phyloP scores from a whole-genome alignment of 257 asterid genomes.

The Solanum sejunctum region DNA sequence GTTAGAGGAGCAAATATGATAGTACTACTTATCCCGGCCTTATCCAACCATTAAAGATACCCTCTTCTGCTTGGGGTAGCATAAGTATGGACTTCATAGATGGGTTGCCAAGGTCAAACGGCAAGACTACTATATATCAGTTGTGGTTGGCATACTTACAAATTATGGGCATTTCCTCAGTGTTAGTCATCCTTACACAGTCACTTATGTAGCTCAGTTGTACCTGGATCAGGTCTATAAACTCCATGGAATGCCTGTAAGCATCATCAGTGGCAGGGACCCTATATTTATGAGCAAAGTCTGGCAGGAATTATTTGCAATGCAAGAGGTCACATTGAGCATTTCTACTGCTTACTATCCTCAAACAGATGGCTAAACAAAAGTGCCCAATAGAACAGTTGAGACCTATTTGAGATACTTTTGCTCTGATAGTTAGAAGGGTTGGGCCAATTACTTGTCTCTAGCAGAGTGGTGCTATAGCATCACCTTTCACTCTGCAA shows the following conservation, averaged over 20 bases:
- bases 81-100: neutral
- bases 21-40: neutral
- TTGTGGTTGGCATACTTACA: neutral
- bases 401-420: neutral
- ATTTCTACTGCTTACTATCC: too few species aligned
- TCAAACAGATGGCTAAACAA: too few species aligned
- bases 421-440: too few species aligned
- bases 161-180: neutral
- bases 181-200: neutral
- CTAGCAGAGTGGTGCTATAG: neutral
- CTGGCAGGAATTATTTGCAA: neutral
- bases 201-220: too few species aligned
- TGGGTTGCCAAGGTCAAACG: neutral
- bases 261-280: too few species aligned
- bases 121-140: neutral
- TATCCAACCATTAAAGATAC: neutral
- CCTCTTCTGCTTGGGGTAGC: neutral
- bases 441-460: neutral
- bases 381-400: neutral
- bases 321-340: neutral
- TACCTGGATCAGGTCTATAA: neutral
- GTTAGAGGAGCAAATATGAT: neutral
- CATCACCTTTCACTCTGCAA: neutral
- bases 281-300: neutral
- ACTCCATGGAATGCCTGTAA: too few species aligned